Evolutionary conservation across 2,329 filamentous ascomycete species (phyloP).

Genomic region (Aspergillus tubingensis): DNA sequence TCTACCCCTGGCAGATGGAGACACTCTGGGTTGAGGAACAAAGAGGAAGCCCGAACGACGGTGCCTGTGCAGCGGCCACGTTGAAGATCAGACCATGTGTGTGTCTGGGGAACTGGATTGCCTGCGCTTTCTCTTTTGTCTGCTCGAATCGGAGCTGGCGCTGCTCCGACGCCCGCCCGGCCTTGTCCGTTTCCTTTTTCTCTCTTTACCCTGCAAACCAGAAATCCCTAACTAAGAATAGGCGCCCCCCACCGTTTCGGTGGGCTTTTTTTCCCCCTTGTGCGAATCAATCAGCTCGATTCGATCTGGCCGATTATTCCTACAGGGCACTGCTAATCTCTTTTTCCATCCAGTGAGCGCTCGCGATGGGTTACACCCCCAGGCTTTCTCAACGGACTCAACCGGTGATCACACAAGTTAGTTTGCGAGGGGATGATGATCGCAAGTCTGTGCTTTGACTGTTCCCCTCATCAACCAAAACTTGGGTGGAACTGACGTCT

Average conservation of each 20-base stretch:
- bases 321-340: neutral
- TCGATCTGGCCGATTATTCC: neutral
- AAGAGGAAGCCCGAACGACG: neutral
- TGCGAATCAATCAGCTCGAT: neutral
- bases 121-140: slow-evolving; percentile 1
- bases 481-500: slow-evolving; percentile 1
- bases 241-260: neutral
- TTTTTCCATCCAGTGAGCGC: neutral
- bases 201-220: neutral
- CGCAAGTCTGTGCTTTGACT: neutral
- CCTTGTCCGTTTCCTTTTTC: neutral
- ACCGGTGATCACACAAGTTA: neutral
- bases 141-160: slow-evolving; percentile 19
- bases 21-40: slow-evolving; percentile 9
- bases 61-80: slow-evolving; percentile 19
- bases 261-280: neutral
- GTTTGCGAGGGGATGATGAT: neutral
- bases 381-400: neutral
- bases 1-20: slow-evolving; percentile 17
- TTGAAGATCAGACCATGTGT: slow-evolving; percentile 26
- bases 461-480: neutral
- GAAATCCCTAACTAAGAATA: neutral
- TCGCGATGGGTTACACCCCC: neutral
- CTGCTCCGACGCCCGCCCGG: neutral
- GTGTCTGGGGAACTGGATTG: slow-evolving; percentile 24